Evolutionary conservation across 2,329 filamentous ascomycete genomes (phyloP).

Genomic region (Lojkania enalia): DNA sequence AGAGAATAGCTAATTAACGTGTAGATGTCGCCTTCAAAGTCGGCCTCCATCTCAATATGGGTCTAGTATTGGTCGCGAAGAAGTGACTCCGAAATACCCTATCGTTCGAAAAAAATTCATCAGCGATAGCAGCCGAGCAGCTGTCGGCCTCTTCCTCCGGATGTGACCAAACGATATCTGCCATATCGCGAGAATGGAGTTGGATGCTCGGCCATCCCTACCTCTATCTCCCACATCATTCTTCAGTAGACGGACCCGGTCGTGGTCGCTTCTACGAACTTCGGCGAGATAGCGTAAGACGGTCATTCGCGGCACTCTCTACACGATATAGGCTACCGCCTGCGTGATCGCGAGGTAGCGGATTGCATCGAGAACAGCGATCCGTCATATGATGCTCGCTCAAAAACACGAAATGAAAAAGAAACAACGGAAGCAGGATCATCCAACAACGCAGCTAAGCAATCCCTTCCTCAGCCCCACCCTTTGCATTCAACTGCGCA

Average conservation of each 20-base stretch:
- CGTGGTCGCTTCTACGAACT: constrained; percentile 7
- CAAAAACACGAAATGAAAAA: too few relatives aligned
- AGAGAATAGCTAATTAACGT: constrained; percentile 7
- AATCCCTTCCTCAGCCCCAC: too few relatives aligned
- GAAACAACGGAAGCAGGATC: too few relatives aligned
- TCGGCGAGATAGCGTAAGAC: constrained; percentile 40
- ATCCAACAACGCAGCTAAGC: too few relatives aligned
- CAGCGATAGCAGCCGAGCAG: constrained; percentile 48
- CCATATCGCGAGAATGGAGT: constrained; percentile 42
- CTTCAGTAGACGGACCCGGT: constrained; percentile 5
- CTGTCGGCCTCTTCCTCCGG: constrained; percentile 23
- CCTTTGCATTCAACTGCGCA: constrained; percentile 22
- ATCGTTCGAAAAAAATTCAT: constrained; percentile 6
- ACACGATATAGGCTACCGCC: constrained; percentile 33
- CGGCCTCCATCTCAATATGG: background rate
- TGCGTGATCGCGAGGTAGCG: constrained; percentile 24
- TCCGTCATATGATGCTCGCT: too few relatives aligned
- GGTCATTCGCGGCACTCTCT: constrained; percentile 7
- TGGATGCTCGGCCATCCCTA: constrained; percentile 28
- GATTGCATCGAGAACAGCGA: constrained; percentile 9
- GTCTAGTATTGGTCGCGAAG: constrained; percentile 18
- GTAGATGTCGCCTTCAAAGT: constrained; percentile 9
- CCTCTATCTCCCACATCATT: constrained; percentile 9
- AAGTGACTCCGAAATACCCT: constrained; percentile 18
- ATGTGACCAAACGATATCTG: constrained; percentile 35